Percentiles rank a stretch among this genome's conserved stretches.
These are phyloP conservation scores for Tylopilus vinaceipallidus DNA, from an alignment of 768 basidiomycete species.

Conservation along the genomic window DNA sequence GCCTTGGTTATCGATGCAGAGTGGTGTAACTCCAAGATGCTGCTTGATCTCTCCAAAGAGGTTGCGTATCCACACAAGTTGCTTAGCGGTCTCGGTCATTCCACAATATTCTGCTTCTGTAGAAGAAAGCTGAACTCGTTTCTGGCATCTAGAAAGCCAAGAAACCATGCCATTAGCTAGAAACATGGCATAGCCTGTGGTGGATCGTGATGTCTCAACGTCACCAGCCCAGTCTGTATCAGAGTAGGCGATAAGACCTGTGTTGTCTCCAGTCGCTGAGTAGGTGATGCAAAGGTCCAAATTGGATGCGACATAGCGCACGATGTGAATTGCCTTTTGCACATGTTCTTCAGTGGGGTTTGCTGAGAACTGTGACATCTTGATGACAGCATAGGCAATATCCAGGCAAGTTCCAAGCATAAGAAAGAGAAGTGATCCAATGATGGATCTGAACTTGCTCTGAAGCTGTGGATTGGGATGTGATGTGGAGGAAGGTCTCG, in stretches of 20 bases:
- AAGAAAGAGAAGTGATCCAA: too few species aligned
- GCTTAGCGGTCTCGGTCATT: not conserved
- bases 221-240: constrained; percentile 18
- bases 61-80: not conserved
- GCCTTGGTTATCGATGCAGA: not conserved
- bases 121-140: not conserved
- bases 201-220: not conserved
- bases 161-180: not conserved
- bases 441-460: too few species aligned
- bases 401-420: too few species aligned
- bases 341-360: not conserved
- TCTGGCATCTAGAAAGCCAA: not conserved
- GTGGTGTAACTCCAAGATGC: not conserved
- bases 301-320: not conserved
- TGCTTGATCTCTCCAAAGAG: not conserved
- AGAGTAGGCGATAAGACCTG: constrained; percentile 28
- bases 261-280: not conserved
- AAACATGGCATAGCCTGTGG: not conserved
- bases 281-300: too few species aligned
- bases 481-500: not conserved
- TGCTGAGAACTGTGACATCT: not conserved
- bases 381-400: not conserved
- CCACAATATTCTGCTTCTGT: not conserved
- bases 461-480: too few species aligned
- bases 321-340: not conserved